Evolutionary conservation across 441 rosid genomes (phyloP).

Genomic region (Syzygium malaccense): DNA sequence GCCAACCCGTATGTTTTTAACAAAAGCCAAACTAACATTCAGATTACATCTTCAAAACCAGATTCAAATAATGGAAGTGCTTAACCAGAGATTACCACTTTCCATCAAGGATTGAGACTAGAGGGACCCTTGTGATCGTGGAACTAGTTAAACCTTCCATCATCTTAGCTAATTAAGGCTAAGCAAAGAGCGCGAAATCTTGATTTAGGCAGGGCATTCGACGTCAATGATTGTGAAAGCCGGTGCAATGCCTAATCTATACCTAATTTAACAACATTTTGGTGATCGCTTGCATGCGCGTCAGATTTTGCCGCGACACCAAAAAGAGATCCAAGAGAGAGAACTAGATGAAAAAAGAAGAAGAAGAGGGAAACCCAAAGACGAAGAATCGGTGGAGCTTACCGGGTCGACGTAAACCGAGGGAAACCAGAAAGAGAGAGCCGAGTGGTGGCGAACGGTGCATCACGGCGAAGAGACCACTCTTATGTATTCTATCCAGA

Average conservation of each 20-base stretch:
- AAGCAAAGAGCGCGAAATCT: not conserved
- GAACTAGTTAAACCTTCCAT: not conserved
- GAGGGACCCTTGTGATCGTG: not conserved
- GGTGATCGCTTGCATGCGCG: not conserved
- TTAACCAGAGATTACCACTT: not conserved
- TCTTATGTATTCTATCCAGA: not conserved
- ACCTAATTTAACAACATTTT: not conserved
- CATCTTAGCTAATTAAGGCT: not conserved
- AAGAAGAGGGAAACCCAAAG: not conserved
- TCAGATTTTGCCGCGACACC: not conserved
- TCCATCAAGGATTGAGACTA: not conserved
- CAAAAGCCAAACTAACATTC: not conserved
- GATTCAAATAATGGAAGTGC: not conserved
- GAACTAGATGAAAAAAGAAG: accelerated
- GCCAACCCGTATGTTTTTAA: not conserved
- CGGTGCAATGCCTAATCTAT: not conserved
- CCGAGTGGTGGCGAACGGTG: not conserved
- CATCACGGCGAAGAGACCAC: not conserved
- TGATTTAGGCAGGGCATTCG: not conserved
- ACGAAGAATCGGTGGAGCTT: not conserved
- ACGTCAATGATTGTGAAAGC: not conserved
- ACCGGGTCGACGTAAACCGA: not conserved
- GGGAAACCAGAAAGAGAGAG: not conserved
- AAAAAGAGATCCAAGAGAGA: not conserved
- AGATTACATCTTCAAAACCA: not conserved